A percentile compares a stretch with the other conserved stretches of the same genome.
These are phyloP conservation scores for Phytophthora pinifolia DNA, from an alignment of 352 stramenopile species.

Conservation along the genomic window DNA sequence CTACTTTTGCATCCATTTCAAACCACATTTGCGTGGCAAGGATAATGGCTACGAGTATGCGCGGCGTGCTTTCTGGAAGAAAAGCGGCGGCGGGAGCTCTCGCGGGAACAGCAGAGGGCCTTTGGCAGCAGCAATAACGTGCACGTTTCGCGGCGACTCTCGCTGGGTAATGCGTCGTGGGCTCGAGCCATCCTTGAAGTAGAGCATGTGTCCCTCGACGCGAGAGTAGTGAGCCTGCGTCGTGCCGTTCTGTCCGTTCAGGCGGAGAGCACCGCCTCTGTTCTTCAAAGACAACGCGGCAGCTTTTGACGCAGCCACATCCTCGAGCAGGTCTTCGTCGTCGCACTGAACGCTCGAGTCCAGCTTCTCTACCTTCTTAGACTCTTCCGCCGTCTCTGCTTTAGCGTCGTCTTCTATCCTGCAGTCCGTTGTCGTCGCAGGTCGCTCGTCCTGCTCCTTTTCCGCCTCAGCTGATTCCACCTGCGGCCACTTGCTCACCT, in stretches of 20 bases:
- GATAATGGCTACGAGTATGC: conserved; percentile 9
- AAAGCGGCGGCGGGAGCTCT: conserved; percentile 43
- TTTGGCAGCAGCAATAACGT: neutral
- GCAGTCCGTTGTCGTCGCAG: neutral
- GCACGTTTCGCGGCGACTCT: neutral
- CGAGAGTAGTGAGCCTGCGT: neutral
- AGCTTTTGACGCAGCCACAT: neutral
- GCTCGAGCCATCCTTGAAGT: conserved; percentile 7
- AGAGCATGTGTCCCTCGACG: neutral
- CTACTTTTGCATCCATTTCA: neutral
- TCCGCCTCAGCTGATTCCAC: neutral
- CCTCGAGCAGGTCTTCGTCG: conserved; percentile 18
- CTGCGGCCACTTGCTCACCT: conserved; percentile 20
- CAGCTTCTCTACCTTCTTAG: conserved; percentile 4
- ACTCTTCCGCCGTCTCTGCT: neutral
- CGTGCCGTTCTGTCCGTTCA: neutral
- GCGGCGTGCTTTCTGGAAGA: conserved; percentile 38
- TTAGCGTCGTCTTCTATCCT: neutral
- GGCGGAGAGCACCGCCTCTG: conserved; percentile 1
- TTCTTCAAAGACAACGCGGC: neutral
- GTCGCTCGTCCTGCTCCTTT: neutral
- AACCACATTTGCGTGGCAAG: too few species aligned
- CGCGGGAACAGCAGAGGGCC: conserved; percentile 21
- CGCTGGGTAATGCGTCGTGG: neutral
- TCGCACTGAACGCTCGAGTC: conserved; percentile 41